Percentiles rank a stretch among this genome's conserved stretches.
phyloP scores from a whole-genome alignment of 345 rosid species.

The Boechera divaricarpa region DNA sequence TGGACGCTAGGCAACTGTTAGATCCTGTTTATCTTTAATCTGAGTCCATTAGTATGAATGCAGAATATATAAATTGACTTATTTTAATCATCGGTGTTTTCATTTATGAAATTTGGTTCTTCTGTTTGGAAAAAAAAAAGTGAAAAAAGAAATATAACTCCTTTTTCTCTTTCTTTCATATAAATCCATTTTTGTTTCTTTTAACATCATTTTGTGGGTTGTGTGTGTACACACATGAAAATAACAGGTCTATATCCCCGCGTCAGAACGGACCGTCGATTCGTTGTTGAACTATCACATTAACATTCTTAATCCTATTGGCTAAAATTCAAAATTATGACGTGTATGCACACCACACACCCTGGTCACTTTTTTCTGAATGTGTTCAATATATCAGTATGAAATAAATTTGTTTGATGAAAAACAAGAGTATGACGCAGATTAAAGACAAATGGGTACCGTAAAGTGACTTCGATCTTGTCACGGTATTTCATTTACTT shows the following conservation, averaged over 20 bases:
- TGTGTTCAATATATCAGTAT: background rate
- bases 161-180: too few relatives aligned
- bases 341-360: background rate
- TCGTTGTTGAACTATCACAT: background rate
- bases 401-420: background rate
- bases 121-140: background rate
- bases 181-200: background rate
- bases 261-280: background rate
- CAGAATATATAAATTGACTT: background rate
- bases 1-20: background rate
- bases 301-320: background rate
- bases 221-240: background rate
- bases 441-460: background rate
- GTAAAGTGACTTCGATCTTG: background rate
- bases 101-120: background rate
- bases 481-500: constrained; percentile 1
- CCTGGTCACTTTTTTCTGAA: background rate
- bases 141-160: too few relatives aligned
- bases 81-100: background rate
- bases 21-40: background rate
- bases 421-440: background rate
- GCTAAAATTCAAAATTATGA: background rate
- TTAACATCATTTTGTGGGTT: background rate
- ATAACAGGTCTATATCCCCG: background rate
- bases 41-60: background rate